phyloP scores from a whole-genome alignment of 78 protist genomes.

The Tieghemostelium lacteum region DNA sequence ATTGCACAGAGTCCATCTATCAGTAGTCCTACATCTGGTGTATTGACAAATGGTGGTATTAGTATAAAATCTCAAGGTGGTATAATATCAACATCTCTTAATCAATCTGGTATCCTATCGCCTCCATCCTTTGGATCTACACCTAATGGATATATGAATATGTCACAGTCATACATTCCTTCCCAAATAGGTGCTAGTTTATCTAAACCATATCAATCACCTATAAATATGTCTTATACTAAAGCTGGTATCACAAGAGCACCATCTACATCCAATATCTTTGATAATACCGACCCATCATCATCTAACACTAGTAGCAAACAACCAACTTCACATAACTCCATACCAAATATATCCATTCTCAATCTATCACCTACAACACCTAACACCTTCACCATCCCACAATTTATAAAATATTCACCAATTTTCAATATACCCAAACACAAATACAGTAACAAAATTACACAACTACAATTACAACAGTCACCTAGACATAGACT shows the following conservation, averaged over 20 bases:
- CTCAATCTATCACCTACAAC: not conserved
- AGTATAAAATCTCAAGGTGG: no score
- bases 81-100: no score
- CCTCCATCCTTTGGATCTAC: no score
- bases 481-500: not conserved
- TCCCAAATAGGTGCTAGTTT: no score
- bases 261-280: not conserved
- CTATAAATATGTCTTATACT: not conserved
- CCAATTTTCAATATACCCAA: conserved; percentile 18
- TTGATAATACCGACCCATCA: not conserved
- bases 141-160: no score
- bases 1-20: not conserved
- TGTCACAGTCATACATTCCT: no score
- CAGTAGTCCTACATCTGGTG: no score
- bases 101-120: no score
- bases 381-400: conserved; percentile 5
- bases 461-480: not conserved
- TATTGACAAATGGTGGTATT: no score
- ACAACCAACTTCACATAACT: not conserved
- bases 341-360: no score
- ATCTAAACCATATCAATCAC: no score
- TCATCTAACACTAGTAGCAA: not conserved
- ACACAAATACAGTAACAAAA: not conserved
- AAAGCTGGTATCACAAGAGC: not conserved
- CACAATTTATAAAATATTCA: conserved; percentile 35